Base-by-base conservation (phyloP, 2,329 filamentous ascomycete genomes). In the Sclerotinia trifoliorum region DNA sequence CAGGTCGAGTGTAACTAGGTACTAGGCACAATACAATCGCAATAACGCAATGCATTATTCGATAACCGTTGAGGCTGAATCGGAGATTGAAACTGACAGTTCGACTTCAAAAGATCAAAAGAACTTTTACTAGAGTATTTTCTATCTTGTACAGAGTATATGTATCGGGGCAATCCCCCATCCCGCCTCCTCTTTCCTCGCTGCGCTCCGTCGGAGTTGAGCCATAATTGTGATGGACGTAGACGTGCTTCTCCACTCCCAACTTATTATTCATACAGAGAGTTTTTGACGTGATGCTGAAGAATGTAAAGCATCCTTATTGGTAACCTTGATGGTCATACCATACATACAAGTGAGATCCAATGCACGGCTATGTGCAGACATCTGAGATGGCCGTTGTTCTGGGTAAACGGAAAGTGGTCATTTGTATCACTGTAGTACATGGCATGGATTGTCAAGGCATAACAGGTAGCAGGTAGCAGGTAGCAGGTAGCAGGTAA, bases 131-230 rank as follows among this genome's bases (percentile, higher is more conserved):
- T 10, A 35, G 35, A 10, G 35, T 35, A 35, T 44, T 61, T 26
- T 48, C 26, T 29, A 19, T 39, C 13, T 19, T 6, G 26, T 29
- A 7, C 7, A 11, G 35, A 35, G 8, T 35, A 35, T 35, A 10
- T 1, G 29, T 46, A 24, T 35, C 21, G 42, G 60, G 44, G 44
- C 44, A 49, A 63, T 21, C 26, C 46, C 60, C 46, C 29, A 51
- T 52, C n/a, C 42, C n/a, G n/a, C 60, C 60, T 48, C 61, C 61
- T 46, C 48, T 24, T 35, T 64, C 44, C 61, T 52, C 46, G 46
- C 46, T 63, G 60, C 60, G n/a, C 61, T 64, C 61, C 29, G 52
- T 57, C 26, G 55, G 39, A 57, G n/a, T n/a, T n/a, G n/a, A n/a
- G 32, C n/a, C 35, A 44, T 44, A 58, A 42, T 57, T 15, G 17